phyloP scores from a whole-genome alignment of 1,139 yeast species.

The Yamadazyma diospyri region DNA sequence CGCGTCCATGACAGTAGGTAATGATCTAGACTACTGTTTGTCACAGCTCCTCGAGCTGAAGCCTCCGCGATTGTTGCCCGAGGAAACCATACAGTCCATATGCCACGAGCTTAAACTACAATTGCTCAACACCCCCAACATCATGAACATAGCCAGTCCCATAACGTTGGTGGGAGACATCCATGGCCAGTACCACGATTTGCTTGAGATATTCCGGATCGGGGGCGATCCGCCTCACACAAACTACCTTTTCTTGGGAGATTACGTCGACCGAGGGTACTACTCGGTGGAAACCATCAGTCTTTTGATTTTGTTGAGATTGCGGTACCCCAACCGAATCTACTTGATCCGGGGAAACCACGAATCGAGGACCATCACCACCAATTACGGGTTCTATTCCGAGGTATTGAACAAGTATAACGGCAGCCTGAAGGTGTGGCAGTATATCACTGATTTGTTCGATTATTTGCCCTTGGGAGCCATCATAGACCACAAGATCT shows the following conservation, averaged over 20 bases:
- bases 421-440: constrained; percentile 82
- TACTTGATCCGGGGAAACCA: constrained; percentile 89
- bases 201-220: constrained; percentile 84
- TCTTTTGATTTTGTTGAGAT: constrained; percentile 73
- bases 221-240: constrained; percentile 95
- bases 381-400: constrained; percentile 92
- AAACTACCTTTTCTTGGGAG: constrained; percentile 88
- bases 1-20: constrained; percentile 4
- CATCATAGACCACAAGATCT: constrained; percentile 87
- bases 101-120: constrained; percentile 43
- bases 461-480: constrained; percentile 90
- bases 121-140: constrained; percentile 52
- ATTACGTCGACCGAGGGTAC: constrained; percentile 86
- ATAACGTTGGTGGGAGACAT: constrained; percentile 98
- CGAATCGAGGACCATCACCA: constrained; percentile 93
- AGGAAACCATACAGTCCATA: constrained; percentile 38
- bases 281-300: constrained; percentile 91
- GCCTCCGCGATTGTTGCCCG: constrained; percentile 44
- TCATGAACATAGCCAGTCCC: constrained; percentile 78
- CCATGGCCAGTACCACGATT: constrained; percentile 95
- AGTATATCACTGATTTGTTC: constrained; percentile 84
- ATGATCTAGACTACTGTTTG: constrained; percentile 43
- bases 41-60: constrained; percentile 40
- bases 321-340: constrained; percentile 82
- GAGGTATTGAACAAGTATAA: constrained; percentile 85